Conservation (phyloP, 1,139 yeast species). For the Kurtzmaniella quercitrusa region DNA sequence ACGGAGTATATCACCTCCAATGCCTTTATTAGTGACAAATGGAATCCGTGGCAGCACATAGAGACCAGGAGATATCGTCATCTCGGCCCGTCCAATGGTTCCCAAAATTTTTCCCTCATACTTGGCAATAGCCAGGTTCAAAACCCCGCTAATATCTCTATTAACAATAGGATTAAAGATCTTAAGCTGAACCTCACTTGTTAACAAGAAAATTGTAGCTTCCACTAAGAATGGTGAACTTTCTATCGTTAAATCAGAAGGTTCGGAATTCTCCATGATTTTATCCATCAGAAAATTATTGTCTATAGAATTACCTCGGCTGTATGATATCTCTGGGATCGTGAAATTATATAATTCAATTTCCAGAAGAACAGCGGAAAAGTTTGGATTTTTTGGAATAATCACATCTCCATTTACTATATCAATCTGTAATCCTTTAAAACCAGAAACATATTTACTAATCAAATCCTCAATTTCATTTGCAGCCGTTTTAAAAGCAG, state of each 20-base stretch:
- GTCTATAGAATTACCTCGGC: neutral
- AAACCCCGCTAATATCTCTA: constrained; percentile 31
- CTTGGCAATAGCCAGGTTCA: constrained; percentile 43
- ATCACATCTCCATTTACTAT: constrained; percentile 6
- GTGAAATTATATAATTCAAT: constrained; percentile 6
- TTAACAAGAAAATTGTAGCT: constrained; percentile 47
- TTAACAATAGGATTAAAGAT: constrained; percentile 50
- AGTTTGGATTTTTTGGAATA: neutral
- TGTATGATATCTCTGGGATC: constrained; percentile 3
- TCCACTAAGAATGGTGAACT: constrained; percentile 26
- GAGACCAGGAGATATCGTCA: constrained; percentile 43
- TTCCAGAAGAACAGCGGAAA: constrained; percentile 1
- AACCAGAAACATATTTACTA: constrained; percentile 21
- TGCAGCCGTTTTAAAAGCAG: constrained; percentile 8
- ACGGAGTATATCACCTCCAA: constrained; percentile 47
- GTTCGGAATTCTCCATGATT: neutral
- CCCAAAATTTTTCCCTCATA: constrained; percentile 46
- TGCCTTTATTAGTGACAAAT: constrained; percentile 38
- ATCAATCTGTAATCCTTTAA: constrained; percentile 10
- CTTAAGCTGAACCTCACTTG: constrained; percentile 48
- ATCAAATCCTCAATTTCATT: constrained; percentile 16
- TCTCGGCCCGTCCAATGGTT: constrained; percentile 31
- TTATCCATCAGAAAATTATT: neutral
- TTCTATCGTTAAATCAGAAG: too few relatives aligned
- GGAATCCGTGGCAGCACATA: constrained; percentile 47